These are phyloP conservation scores for Plantago elongata DNA, from an alignment of 257 asterid genomes.

Conservation along the genomic window DNA sequence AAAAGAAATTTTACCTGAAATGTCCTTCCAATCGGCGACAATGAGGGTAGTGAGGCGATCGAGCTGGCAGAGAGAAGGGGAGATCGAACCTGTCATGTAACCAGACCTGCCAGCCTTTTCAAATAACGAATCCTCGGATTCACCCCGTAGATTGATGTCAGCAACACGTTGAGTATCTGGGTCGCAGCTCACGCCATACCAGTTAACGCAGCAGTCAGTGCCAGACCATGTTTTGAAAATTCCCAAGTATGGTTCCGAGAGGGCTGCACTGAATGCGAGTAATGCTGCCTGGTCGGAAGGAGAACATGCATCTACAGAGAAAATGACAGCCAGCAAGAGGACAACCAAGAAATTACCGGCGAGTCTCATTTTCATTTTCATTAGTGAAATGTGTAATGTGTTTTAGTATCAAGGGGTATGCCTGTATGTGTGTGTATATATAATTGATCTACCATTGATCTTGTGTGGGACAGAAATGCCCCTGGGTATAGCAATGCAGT, in stretches of 20 bases:
- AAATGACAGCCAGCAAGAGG: constrained; percentile 24
- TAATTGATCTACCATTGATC: neutral
- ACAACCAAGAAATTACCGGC: constrained; percentile 18
- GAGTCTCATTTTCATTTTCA: constrained; percentile 26
- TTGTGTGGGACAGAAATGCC: neutral
- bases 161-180: constrained; percentile 72
- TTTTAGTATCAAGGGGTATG: neutral
- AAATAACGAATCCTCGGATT: constrained; percentile 86
- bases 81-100: constrained; percentile 85
- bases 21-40: constrained; percentile 85
- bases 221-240: constrained; percentile 79
- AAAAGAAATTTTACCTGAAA: constrained; percentile 73
- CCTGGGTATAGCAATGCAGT: neutral
- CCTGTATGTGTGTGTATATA: neutral
- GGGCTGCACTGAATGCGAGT: constrained; percentile 52
- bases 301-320: constrained; percentile 45
- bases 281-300: constrained; percentile 70
- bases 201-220: constrained; percentile 64
- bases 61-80: constrained; percentile 66
- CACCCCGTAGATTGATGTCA: constrained; percentile 85
- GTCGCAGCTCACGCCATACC: constrained; percentile 92
- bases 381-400: neutral
- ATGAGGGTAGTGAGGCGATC: constrained; percentile 75
- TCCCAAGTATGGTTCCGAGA: constrained; percentile 73
- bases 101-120: constrained; percentile 85